Evolutionary conservation across 2,329 filamentous ascomycete species (phyloP).

Genomic region (Colletotrichum caudatum): DNA sequence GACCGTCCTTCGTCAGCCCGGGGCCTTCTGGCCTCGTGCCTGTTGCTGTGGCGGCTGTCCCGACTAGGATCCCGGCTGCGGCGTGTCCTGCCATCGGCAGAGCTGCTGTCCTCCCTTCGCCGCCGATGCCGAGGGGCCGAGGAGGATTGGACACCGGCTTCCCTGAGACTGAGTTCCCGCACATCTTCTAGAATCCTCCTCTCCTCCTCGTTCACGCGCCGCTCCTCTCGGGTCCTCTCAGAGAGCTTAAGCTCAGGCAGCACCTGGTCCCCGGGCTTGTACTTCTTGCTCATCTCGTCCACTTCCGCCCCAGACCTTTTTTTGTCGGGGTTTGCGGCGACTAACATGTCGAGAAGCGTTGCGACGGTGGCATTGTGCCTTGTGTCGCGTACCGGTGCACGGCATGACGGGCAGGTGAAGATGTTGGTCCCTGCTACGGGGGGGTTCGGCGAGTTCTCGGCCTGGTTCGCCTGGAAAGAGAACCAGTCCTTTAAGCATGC

Average conservation of each 20-base stretch:
- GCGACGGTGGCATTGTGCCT: conserved; percentile 91
- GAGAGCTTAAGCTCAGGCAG: conserved; percentile 70
- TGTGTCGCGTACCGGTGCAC: conserved; percentile 86
- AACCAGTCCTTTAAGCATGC: conserved; percentile 98
- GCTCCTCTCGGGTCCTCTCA: conserved; percentile 65
- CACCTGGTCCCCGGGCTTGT: conserved; percentile 85
- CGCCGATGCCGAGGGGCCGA: conserved; percentile 44
- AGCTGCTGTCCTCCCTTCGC: conserved; percentile 42
- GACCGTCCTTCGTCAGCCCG: conserved; percentile 47
- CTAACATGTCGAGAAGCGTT: conserved; percentile 88
- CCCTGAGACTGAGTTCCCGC: conserved; percentile 78
- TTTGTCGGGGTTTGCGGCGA: conserved; percentile 82
- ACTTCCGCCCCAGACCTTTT: conserved; percentile 79
- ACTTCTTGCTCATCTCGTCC: conserved; percentile 79
- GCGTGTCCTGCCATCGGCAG: conserved; percentile 33
- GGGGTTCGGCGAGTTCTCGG: conserved; percentile 62
- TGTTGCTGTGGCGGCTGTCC: conserved; percentile 44
- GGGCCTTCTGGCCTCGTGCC: conserved; percentile 50
- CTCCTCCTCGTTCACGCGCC: conserved; percentile 73
- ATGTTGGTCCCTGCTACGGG: conserved; percentile 61
- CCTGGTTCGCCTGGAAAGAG: conserved; percentile 76
- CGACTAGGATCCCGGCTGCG: conserved; percentile 42
- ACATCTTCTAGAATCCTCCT: conserved; percentile 77
- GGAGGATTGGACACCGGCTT: conserved; percentile 66
- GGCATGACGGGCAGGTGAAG: conserved; percentile 94